Conservation (phyloP, 2,329 filamentous ascomycete genomes). For the Xylaria sp. region DNA sequence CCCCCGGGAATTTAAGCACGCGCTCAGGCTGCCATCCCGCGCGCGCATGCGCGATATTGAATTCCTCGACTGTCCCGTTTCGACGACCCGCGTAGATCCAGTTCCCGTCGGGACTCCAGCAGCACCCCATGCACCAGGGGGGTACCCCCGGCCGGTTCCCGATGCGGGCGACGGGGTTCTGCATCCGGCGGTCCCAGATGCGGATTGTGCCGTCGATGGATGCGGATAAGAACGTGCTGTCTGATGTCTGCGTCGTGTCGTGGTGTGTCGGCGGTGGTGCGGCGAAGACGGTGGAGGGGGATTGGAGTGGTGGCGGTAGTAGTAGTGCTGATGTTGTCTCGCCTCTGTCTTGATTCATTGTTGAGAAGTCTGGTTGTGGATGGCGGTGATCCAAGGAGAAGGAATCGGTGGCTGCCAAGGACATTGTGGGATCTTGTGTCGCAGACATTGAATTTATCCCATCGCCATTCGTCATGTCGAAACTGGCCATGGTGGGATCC, state of each 20-base stretch:
- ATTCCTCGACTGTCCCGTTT: conserved; percentile 95
- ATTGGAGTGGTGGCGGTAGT: conserved; percentile 34
- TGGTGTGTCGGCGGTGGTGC: conserved; percentile 49
- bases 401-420: conserved; percentile 18
- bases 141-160: conserved; percentile 75
- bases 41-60: conserved; percentile 76
- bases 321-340: no score
- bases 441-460: conserved; percentile 24
- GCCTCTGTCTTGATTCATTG: conserved; percentile 24
- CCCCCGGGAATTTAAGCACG: conserved; percentile 84
- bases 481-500: conserved; percentile 22
- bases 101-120: conserved; percentile 96
- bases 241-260: conserved; percentile 65
- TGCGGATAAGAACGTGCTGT: conserved; percentile 85
- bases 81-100: conserved; percentile 90
- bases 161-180: conserved; percentile 79
- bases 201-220: conserved; percentile 86
- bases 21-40: conserved; percentile 75
- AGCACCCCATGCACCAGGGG: conserved; percentile 97
- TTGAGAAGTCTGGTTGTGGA: conserved; percentile 17
- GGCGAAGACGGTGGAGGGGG: conserved; percentile 47
- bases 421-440: conserved; percentile 27
- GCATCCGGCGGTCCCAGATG: conserved; percentile 88
- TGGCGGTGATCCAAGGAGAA: conserved; percentile 6
- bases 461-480: conserved; percentile 7